Conservation (phyloP, 1,284 basidiomycete genomes). For the Abortiporus biennis region DNA sequence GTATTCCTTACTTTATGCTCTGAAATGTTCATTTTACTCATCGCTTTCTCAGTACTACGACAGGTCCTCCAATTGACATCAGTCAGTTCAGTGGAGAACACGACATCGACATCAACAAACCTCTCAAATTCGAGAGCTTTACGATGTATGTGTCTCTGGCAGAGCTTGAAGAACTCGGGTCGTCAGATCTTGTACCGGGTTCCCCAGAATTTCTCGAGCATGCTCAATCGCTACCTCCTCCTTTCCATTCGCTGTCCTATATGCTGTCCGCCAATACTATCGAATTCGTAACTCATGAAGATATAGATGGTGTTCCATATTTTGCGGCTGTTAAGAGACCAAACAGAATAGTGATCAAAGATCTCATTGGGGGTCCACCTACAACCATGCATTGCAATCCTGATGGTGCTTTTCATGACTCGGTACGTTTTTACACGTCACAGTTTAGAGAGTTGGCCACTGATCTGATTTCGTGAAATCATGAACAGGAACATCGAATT, state of each 20-base stretch:
- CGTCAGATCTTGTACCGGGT: slow-evolving; percentile 39
- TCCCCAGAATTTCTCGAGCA: slow-evolving; percentile 28
- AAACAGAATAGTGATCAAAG: slow-evolving; percentile 41
- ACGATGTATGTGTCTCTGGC: slow-evolving; percentile 42
- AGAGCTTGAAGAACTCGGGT: slow-evolving; percentile 33
- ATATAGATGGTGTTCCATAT: slow-evolving; percentile 37
- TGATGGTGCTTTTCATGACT: neutral
- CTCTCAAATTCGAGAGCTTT: slow-evolving; percentile 46
- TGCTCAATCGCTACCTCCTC: slow-evolving; percentile 29
- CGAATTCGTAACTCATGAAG: slow-evolving; percentile 40
- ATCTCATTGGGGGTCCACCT: neutral
- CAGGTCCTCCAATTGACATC: slow-evolving; percentile 37
- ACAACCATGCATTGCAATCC: neutral
- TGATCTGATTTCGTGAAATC: neutral
- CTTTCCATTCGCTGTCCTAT: slow-evolving; percentile 37
- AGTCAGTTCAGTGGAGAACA: slow-evolving; percentile 38
- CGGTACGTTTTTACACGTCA: neutral
- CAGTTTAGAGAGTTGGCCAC: slow-evolving; percentile 2
- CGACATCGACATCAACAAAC: slow-evolving; percentile 41
- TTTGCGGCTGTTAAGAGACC: slow-evolving; percentile 39
- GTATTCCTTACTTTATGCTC: no score
- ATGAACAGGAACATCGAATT: slow-evolving; percentile 40
- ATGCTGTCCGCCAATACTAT: slow-evolving; percentile 26
- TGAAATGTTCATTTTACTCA: no score
- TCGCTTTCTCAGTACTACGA: no score